Evolutionary conservation across 352 stramenopile species (phyloP), one percentile per base, ranked within the genome.

Genomic region (Phytophthora sp.): DNA sequence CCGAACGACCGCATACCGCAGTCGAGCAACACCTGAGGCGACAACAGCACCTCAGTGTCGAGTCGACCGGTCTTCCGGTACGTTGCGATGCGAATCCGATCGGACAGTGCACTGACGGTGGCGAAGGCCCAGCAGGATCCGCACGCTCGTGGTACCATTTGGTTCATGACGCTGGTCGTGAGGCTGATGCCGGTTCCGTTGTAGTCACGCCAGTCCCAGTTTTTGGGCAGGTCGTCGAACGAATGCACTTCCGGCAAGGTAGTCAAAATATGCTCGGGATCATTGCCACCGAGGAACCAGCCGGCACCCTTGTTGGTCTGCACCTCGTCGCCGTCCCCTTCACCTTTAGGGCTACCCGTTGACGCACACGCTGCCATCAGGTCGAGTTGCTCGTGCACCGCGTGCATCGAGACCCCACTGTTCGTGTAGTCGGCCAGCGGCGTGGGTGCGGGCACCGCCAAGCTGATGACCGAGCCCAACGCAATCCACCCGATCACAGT

Each of bases 131-230:
- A 93, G 65, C 84, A 93, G 17, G 84, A 93, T 21, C 84, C 84
- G 37, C 84, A 93, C 6, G 84, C 69, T 27, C 84, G 84, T 5
- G 84, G 84, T 17, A 84, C 76, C 82, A 93, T 93, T 73, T 93
- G 84, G 42, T 93, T 93, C 70, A 89, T 60, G 21, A 91, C 77
- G 23, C 76, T 88, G 0, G 84, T 93, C 5, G 82, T 87, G 18
- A 93, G 57, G 34, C 78, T 84, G 39, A 93, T 78, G n/a, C 82
- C 84, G 28, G 84, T 93, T 58, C 77, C 71, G 43, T 91, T 93
- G 72, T 79, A 89, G 65, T 93, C 73, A 17, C 82, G 82, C 84
- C 84, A 91, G 64, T 93, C 82, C 84, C 84, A 93, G 59, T 89
- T 71, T 38, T 64, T 46, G 3, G 84, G 84, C 2, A 93, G 59